A percentile compares a stretch with the other conserved stretches of the same genome.
These are phyloP conservation scores for Hypoxylon sp. DNA, from an alignment of 2,329 filamentous ascomycete genomes.

Conservation along the genomic window DNA sequence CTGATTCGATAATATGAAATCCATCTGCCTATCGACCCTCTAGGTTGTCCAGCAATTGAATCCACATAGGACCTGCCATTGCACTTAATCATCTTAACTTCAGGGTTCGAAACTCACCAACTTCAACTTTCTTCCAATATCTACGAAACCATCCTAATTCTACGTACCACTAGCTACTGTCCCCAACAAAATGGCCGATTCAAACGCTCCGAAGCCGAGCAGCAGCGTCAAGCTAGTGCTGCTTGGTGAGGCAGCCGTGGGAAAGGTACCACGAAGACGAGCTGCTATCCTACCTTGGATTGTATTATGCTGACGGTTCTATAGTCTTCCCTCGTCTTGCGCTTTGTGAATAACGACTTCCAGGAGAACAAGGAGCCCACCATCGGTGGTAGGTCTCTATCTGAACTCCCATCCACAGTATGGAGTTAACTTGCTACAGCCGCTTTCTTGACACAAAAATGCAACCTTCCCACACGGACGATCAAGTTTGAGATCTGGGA, in stretches of 20 bases:
- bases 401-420: constrained; percentile 20
- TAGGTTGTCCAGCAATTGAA: constrained; percentile 30
- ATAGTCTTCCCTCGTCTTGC: constrained; percentile 94
- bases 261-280: constrained; percentile 95
- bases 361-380: constrained; percentile 99
- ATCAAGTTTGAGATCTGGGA: constrained; percentile 99
- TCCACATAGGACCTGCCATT: constrained; percentile 24
- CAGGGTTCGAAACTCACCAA: not conserved
- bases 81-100: constrained; percentile 24
- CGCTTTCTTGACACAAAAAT: constrained; percentile 98
- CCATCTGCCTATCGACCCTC: constrained; percentile 35
- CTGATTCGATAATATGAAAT: constrained; percentile 38
- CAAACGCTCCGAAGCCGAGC: constrained; percentile 87
- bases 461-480: constrained; percentile 90
- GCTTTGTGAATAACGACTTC: constrained; percentile 99
- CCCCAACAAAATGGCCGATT: constrained; percentile 74
- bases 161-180: not conserved
- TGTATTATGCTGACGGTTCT: constrained; percentile 42
- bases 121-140: constrained; percentile 6
- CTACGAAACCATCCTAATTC: not conserved
- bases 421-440: constrained; percentile 63
- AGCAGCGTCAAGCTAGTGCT: constrained; percentile 99
- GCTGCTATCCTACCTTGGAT: not conserved
- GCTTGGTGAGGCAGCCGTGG: constrained; percentile 95
- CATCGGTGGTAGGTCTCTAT: constrained; percentile 81